Evolutionary conservation across 2,329 filamentous ascomycete genomes (phyloP).

Genomic region (Scortechinia acanthostroma): DNA sequence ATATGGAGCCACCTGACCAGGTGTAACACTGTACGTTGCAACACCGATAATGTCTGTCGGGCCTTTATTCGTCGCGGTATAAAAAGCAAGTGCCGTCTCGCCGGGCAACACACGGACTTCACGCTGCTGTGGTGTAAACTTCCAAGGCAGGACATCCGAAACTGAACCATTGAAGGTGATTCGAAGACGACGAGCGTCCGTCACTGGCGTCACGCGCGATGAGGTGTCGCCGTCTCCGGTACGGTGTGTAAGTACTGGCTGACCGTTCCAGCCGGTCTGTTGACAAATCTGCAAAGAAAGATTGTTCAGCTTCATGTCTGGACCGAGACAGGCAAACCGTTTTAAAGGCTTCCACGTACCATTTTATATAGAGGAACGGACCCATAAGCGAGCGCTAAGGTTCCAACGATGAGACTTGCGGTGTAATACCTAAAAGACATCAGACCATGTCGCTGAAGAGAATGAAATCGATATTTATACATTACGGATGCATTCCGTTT

Average conservation of each 20-base stretch:
- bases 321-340: conserved; percentile 2
- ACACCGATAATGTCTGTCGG: conserved; percentile 60
- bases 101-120: conserved; percentile 62
- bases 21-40: conserved; percentile 64
- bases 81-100: conserved; percentile 51
- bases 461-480: conserved; percentile 25
- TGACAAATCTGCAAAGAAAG: conserved; percentile 30
- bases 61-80: conserved; percentile 59
- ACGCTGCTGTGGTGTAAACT: conserved; percentile 60
- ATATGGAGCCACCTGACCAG: conserved; percentile 59
- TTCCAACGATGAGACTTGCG: conserved; percentile 53
- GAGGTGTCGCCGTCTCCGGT: conserved; percentile 38
- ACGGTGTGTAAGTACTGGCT: conserved; percentile 51
- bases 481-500: conserved; percentile 28
- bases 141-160: conserved; percentile 61
- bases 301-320: background rate
- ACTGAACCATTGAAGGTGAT: conserved; percentile 63
- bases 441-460: conserved; percentile 2
- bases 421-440: conserved; percentile 45
- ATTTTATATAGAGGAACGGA: conserved; percentile 65
- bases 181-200: conserved; percentile 48
- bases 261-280: conserved; percentile 53
- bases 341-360: conserved; percentile 29
- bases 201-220: conserved; percentile 51
- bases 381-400: conserved; percentile 55